These are phyloP conservation scores for Pythium aquatile DNA, from an alignment of 352 stramenopile species.

Conservation along the genomic window DNA sequence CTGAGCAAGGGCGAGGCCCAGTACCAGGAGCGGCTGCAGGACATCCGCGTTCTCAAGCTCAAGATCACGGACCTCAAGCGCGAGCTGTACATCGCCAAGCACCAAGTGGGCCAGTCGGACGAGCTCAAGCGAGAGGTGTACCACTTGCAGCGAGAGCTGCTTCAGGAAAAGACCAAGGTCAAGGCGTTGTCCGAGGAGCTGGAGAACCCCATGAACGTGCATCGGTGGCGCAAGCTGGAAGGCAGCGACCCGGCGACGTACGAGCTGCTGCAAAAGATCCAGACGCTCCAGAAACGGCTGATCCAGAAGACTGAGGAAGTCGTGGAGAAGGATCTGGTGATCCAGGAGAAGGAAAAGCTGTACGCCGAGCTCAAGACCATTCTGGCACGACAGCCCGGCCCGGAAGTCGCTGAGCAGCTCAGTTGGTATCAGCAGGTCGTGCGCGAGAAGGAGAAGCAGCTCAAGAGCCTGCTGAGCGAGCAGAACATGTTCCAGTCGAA, in stretches of 20 bases:
- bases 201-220: slow-evolving; percentile 97
- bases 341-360: slow-evolving; percentile 95
- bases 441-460: slow-evolving; percentile 95
- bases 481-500: slow-evolving; percentile 97
- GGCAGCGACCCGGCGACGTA: slow-evolving; percentile 94
- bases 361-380: slow-evolving; percentile 95
- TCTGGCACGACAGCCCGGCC: slow-evolving; percentile 90
- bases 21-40: slow-evolving; percentile 92
- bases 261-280: slow-evolving; percentile 96
- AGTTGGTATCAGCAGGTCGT: slow-evolving; percentile 94
- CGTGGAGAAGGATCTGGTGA: slow-evolving; percentile 93
- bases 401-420: slow-evolving; percentile 95
- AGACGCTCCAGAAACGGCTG: slow-evolving; percentile 93
- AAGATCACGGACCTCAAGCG: slow-evolving; percentile 94
- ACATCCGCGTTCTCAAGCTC: slow-evolving; percentile 94
- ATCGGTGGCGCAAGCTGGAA: slow-evolving; percentile 97
- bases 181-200: slow-evolving; percentile 95
- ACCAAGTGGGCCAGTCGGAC: slow-evolving; percentile 84
- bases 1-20: slow-evolving; percentile 92
- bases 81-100: slow-evolving; percentile 89
- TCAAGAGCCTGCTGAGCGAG: slow-evolving; percentile 96
- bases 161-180: slow-evolving; percentile 96
- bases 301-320: slow-evolving; percentile 96
- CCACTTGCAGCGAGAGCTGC: slow-evolving; percentile 89
- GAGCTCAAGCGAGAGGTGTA: slow-evolving; percentile 89